Base-by-base conservation (phyloP, 2,329 filamentous ascomycete genomes). In the Nigrograna mackinnonii region DNA sequence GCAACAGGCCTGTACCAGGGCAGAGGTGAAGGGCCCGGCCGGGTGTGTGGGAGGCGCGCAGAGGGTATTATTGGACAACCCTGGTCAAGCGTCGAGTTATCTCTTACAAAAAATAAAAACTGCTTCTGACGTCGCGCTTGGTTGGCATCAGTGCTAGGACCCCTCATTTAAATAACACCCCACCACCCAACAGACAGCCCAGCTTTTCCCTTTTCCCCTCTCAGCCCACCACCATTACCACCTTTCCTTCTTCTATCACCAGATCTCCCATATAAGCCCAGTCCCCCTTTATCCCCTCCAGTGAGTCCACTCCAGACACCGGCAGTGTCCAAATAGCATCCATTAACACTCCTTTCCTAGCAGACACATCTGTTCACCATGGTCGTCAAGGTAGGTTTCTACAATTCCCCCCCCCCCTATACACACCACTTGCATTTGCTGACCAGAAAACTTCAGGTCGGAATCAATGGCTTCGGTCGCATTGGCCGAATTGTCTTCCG, bases 391-490 rank as follows among this genome's bases (percentile, higher is more conserved):
- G 72, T 75, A 62, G 50, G 55, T 45, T 44, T 35, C 26, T 24
- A 21, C 41, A 47, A 49, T 58, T 50, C 52, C 52, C 49, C 64
- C 51, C 52, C 63, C 42, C 37, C 30, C 35, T n/a, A n/a, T n/a
- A n/a, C n/a, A n/a, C n/a, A 33, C 39, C 38, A 20, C 31, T 35
- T 35, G 31, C 52, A 57, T 46, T 47, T 44, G 57, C 51, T 66
- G 54, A 62, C 56, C 5, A 51, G 41, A 30, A 46, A 37, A 39
- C 33, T 42, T 41, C 45, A 95, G 85, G 89, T 95, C 73, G 91
- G 91, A 76, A 96, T 96, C 87, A 97, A 96, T 87, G 92, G 94
- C 77, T 99, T 99, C 83, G 94, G 94, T 80, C 91, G 94, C 78
- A 99, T 99, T 78, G 94, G 94, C 70, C 89, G 94, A 76, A 96